Percentiles rank a stretch among this genome's conserved stretches.
Conservation (phyloP, 768 basidiomycete species). For the Tremella fuciformis region DNA sequence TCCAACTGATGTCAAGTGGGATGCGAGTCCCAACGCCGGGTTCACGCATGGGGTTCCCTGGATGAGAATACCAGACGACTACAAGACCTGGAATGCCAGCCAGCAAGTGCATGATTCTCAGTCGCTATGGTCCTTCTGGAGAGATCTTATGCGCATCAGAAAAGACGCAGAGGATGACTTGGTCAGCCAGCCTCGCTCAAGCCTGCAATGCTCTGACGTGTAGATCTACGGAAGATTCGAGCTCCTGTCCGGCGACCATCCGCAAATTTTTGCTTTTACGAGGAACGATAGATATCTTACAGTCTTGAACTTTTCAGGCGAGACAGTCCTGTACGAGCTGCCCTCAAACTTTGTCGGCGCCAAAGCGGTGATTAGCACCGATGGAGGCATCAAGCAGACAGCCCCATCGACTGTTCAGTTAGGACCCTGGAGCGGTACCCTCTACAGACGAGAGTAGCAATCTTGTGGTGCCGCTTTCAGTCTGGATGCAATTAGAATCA, state of each 20-base stretch:
- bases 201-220: not conserved
- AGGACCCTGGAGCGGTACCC: too few species aligned
- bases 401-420: too few species aligned
- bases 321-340: too few species aligned
- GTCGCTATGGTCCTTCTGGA: slow-evolving; percentile 66
- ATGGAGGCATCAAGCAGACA: too few species aligned
- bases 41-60: slow-evolving; percentile 62
- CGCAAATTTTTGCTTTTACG: not conserved
- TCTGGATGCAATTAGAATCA: too few species aligned
- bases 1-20: slow-evolving; percentile 57
- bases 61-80: slow-evolving; percentile 72
- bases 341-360: too few species aligned
- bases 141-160: slow-evolving; percentile 55
- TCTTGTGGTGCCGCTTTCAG: too few species aligned
- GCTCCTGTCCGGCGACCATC: not conserved
- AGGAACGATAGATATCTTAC: not conserved
- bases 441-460: too few species aligned
- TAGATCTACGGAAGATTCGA: not conserved
- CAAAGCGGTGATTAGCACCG: too few species aligned
- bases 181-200: too few species aligned
- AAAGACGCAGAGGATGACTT: slow-evolving; percentile 57
- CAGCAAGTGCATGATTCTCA: slow-evolving; percentile 56
- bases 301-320: not conserved
- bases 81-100: slow-evolving; percentile 60
- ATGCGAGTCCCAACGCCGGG: slow-evolving; percentile 59